Percentiles rank a stretch among this genome's conserved stretches.
These are phyloP conservation scores for Moesziomyces parantarcticus DNA, from an alignment of 1,284 basidiomycete species.

Conservation along the genomic window DNA sequence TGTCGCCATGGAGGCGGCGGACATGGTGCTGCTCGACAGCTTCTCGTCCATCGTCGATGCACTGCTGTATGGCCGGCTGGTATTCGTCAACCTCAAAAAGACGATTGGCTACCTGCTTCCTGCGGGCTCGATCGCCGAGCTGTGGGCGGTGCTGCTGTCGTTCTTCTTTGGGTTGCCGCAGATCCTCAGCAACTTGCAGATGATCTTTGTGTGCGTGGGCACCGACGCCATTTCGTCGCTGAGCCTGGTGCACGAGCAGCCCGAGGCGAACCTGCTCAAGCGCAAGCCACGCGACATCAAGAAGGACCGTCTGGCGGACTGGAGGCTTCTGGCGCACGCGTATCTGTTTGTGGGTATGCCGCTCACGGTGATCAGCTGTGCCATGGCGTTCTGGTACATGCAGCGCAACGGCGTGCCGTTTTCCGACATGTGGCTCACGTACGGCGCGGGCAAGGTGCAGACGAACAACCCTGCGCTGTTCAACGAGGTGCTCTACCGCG, in stretches of 20 bases:
- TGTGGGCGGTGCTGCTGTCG: conserved; percentile 75
- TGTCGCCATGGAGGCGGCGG: conserved; percentile 60
- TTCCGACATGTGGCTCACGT: conserved; percentile 71
- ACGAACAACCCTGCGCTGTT: conserved; percentile 64
- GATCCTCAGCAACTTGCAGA: conserved; percentile 71
- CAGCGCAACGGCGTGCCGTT: conserved; percentile 51
- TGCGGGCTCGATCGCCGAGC: conserved; percentile 74
- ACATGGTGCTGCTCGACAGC: conserved; percentile 53
- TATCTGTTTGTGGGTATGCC: conserved; percentile 75
- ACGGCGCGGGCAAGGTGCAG: conserved; percentile 70
- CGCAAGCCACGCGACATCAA: conserved; percentile 72
- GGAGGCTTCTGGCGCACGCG: conserved; percentile 74
- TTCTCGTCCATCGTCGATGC: conserved; percentile 55
- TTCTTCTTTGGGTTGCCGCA: conserved; percentile 72
- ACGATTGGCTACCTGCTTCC: conserved; percentile 61
- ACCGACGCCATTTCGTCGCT: conserved; percentile 71
- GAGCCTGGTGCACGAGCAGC: conserved; percentile 73
- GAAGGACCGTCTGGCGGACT: conserved; percentile 71
- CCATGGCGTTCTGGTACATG: conserved; percentile 71
- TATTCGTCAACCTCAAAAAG: conserved; percentile 78
- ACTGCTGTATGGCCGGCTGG: conserved; percentile 71
- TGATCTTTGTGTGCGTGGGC: conserved; percentile 68
- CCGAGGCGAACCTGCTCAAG: conserved; percentile 72
- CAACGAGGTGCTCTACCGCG: conserved; percentile 68
- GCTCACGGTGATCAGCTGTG: conserved; percentile 71